A percentile compares a stretch with the other conserved stretches of the same genome.
These are phyloP conservation scores for Vanderwaltozyma polyspora DNA, from an alignment of 805 yeast species.

Conservation along the genomic window DNA sequence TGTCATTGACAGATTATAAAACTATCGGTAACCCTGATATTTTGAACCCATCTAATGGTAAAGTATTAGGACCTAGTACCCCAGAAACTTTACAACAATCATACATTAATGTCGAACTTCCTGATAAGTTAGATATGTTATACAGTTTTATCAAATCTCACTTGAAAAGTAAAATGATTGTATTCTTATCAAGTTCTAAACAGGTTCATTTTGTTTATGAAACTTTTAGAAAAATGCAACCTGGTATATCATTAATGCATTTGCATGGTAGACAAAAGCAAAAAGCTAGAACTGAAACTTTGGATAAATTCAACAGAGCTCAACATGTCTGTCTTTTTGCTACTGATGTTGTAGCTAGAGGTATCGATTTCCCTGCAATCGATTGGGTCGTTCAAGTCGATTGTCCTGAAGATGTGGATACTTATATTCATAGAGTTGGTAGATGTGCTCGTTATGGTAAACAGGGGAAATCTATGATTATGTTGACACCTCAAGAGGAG, in stretches of 20 bases:
- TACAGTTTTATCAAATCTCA: constrained; percentile 84
- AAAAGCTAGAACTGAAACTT: constrained; percentile 75
- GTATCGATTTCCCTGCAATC: constrained; percentile 83
- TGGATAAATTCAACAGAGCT: constrained; percentile 64
- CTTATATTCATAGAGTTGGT: constrained; percentile 86
- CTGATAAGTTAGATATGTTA: constrained; percentile 73
- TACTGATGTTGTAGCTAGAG: constrained; percentile 87
- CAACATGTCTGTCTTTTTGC: constrained; percentile 76
- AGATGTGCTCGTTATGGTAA: constrained; percentile 83
- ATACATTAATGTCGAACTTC: constrained; percentile 57
- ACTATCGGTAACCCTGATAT: constrained; percentile 38
- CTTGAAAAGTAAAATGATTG: constrained; percentile 66
- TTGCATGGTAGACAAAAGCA: constrained; percentile 86
- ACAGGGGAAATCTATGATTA: constrained; percentile 67
- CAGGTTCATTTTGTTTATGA: constrained; percentile 88
- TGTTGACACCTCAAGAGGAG: constrained; percentile 78
- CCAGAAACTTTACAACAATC: constrained; percentile 82
- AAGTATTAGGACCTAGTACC: constrained; percentile 39
- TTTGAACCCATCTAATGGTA: constrained; percentile 50
- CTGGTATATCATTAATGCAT: constrained; percentile 81
- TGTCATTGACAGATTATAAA: constrained; percentile 37
- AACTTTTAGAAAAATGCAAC: constrained; percentile 74
- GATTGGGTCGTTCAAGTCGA: constrained; percentile 93
- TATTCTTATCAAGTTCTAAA: constrained; percentile 77
- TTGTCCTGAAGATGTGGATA: constrained; percentile 82